Conservation (phyloP, 331 rosid genomes). For the Pyrus hybrid region DNA sequence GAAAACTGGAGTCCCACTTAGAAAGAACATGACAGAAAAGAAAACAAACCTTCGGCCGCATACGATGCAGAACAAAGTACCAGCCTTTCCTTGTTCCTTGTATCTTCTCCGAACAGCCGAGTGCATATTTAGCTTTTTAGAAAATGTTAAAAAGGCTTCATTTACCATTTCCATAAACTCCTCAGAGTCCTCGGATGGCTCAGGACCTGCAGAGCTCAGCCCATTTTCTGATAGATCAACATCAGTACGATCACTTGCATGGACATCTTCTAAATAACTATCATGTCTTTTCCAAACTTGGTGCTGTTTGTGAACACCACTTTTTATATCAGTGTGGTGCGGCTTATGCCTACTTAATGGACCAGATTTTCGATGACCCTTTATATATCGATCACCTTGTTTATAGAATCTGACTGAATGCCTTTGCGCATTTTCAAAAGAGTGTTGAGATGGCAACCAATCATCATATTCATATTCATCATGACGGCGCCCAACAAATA, state of each 20-base stretch:
- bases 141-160: constrained; percentile 63
- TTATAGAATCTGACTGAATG: constrained; percentile 35
- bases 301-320: constrained; percentile 40
- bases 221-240: constrained; percentile 54
- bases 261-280: constrained; percentile 33
- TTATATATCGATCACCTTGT: constrained; percentile 38
- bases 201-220: constrained; percentile 36
- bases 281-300: constrained; percentile 67
- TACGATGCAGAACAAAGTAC: constrained; percentile 85
- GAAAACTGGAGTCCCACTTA: constrained; percentile 35
- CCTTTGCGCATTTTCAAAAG: constrained; percentile 24
- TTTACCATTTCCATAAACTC: constrained; percentile 71
- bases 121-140: constrained; percentile 64
- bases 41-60: constrained; percentile 95
- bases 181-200: constrained; percentile 66
- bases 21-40: constrained; percentile 41
- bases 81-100: constrained; percentile 80
- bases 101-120: constrained; percentile 59
- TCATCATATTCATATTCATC: constrained; percentile 47
- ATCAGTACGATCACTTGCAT: constrained; percentile 22
- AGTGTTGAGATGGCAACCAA: constrained; percentile 36
- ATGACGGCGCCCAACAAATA: constrained; percentile 24
- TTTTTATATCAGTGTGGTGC: constrained; percentile 42
- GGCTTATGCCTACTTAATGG: constrained; percentile 48
- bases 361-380: constrained; percentile 42